Percentiles rank a stretch among this genome's conserved stretches.
phyloP scores from a whole-genome alignment of 495 filamentous ascomycete genomes.

The Xylaria acuta region DNA sequence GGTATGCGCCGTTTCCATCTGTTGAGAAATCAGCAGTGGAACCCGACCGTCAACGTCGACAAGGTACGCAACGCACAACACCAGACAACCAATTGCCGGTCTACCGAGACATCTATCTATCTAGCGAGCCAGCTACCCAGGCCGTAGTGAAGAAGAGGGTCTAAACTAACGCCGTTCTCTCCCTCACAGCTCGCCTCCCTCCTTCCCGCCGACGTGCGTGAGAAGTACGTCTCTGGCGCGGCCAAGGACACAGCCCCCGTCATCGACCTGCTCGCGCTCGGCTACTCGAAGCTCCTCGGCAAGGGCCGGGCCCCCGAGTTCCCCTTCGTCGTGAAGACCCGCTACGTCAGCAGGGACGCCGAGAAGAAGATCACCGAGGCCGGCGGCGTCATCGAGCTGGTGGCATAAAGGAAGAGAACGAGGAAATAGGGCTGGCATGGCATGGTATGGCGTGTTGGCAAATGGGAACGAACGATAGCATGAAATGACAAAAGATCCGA shows the following conservation, averaged over 20 bases:
- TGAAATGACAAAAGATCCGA: conserved; percentile 28
- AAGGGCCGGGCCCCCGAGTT: conserved; percentile 88
- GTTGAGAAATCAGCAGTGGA: conserved; percentile 89
- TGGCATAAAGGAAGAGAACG: conserved; percentile 68
- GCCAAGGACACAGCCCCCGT: conserved; percentile 85
- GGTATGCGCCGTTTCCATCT: conserved; percentile 97
- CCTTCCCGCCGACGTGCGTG: conserved; percentile 79
- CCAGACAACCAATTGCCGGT: background rate
- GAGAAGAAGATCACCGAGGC: conserved; percentile 96
- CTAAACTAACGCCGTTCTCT: background rate
- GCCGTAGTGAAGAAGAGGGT: background rate
- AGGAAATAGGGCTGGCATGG: conserved; percentile 1
- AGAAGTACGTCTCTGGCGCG: conserved; percentile 76
- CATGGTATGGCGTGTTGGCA: conserved; percentile 12
- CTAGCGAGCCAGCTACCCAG: too few relatives aligned
- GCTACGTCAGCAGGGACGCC: conserved; percentile 85
- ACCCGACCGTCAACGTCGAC: conserved; percentile 88
- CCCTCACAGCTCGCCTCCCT: conserved; percentile 20
- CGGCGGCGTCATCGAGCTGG: conserved; percentile 89
- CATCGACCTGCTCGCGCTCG: conserved; percentile 88
- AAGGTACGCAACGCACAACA: conserved; percentile 63
- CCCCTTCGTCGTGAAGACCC: conserved; percentile 84
- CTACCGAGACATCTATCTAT: background rate
- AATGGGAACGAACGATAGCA: conserved; percentile 28
- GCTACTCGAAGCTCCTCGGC: conserved; percentile 92